phyloP scores from a whole-genome alignment of 176 grass and related monocot genomes.

The Raddia guianensis region DNA sequence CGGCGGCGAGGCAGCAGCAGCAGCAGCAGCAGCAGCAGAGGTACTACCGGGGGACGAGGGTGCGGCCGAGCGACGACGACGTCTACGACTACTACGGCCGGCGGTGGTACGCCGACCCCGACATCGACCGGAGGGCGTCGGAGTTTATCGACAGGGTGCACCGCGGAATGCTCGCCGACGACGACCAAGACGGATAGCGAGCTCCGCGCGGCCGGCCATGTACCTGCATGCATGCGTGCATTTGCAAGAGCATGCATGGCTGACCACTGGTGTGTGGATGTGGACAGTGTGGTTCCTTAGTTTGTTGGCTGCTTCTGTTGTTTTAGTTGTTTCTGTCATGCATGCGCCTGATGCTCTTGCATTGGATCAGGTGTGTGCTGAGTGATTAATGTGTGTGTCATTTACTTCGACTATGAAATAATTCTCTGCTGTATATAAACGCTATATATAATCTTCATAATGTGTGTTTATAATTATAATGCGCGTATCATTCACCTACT shows the following conservation, averaged over 20 bases:
- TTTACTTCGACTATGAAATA: no score
- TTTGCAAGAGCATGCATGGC: no score
- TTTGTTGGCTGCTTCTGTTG: background rate
- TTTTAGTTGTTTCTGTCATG: background rate
- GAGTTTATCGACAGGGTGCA: slow-evolving; percentile 55
- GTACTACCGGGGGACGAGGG: slow-evolving; percentile 31
- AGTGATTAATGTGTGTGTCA: no score
- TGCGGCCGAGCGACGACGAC: slow-evolving; percentile 55
- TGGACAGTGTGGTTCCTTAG: background rate
- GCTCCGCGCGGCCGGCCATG: background rate
- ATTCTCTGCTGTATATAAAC: no score
- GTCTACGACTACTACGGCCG: slow-evolving; percentile 38
- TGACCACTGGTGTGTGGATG: no score
- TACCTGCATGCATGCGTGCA: background rate
- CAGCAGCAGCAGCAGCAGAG: background rate
- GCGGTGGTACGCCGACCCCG: slow-evolving; percentile 43
- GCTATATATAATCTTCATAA: no score
- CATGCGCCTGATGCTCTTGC: no score
- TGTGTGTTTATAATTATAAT: no score
- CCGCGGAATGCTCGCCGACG: slow-evolving; percentile 32
- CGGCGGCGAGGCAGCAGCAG: background rate
- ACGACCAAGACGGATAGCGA: slow-evolving; percentile 31
- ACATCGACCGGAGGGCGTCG: slow-evolving; percentile 45
- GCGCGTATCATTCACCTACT: no score
- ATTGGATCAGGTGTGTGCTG: no score